Evolutionary conservation across 2,329 filamentous ascomycete genomes (phyloP).

Genomic region (Fusarium sp.): DNA sequence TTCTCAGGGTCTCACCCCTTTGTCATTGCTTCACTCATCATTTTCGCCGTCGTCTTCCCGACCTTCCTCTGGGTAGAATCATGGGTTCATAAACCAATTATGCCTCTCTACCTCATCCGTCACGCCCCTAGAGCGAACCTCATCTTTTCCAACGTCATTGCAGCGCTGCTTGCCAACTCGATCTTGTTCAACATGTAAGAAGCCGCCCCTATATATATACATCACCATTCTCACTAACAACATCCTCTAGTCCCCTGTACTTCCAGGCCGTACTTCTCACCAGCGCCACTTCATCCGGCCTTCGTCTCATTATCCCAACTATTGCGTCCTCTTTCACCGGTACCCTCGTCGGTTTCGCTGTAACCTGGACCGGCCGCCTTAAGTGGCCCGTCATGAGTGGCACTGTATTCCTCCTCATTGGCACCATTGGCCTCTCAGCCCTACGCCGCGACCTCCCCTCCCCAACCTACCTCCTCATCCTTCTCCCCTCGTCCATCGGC

Average conservation of each 20-base stretch:
- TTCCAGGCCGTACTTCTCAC: conserved; percentile 80
- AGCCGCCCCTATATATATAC: not conserved
- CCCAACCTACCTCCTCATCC: conserved; percentile 64
- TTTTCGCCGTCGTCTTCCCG: conserved; percentile 60
- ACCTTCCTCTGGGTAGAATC: conserved; percentile 65
- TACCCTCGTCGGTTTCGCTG: conserved; percentile 69
- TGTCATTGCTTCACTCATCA: conserved; percentile 61
- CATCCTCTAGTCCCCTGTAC: conserved; percentile 69
- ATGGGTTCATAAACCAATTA: conserved; percentile 64
- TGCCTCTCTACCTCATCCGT: conserved; percentile 66
- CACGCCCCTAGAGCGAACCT: conserved; percentile 65
- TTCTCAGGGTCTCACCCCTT: conserved; percentile 66
- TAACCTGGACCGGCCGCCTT: conserved; percentile 67
- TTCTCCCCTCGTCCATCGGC: conserved; percentile 67
- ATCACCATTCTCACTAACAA: not conserved
- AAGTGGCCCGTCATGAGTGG: conserved; percentile 69
- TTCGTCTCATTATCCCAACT: conserved; percentile 74
- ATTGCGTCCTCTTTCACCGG: conserved; percentile 65
- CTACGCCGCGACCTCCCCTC: conserved; percentile 63
- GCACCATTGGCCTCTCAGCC: conserved; percentile 59
- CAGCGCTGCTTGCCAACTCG: conserved; percentile 63
- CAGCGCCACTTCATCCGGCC: conserved; percentile 76
- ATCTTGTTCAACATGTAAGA: conserved; percentile 68
- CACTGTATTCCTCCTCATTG: conserved; percentile 58
- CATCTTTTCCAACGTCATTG: conserved; percentile 66